phyloP scores from a whole-genome alignment of 2,329 filamentous ascomycete genomes.

The Colletotrichum sublineola region DNA sequence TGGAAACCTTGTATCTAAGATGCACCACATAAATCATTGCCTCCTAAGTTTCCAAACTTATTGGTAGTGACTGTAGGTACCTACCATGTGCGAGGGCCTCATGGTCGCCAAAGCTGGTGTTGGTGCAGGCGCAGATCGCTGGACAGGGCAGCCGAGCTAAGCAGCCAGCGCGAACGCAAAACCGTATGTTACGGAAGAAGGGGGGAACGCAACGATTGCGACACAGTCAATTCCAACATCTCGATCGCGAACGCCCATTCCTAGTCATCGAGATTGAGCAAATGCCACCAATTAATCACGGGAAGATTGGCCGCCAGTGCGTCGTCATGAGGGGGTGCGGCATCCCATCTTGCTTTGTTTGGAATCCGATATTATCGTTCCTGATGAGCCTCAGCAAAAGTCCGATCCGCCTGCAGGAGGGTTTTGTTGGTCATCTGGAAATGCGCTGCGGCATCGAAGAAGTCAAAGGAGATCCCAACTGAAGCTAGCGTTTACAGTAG shows the following conservation, averaged over 20 bases:
- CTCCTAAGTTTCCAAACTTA: no score
- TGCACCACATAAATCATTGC: no score
- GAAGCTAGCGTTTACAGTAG: slow-evolving; percentile 20
- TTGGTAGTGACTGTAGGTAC: no score
- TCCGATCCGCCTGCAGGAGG: slow-evolving; percentile 29
- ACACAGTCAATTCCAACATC: slow-evolving; percentile 40
- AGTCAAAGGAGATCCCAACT: slow-evolving; percentile 20
- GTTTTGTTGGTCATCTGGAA: slow-evolving; percentile 29
- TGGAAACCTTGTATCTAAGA: no score
- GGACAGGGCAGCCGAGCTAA: neutral
- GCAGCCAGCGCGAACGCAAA: neutral
- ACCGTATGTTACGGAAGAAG: slow-evolving; percentile 38
- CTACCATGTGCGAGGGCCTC: neutral
- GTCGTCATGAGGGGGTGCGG: slow-evolving; percentile 22
- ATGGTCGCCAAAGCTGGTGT: neutral
- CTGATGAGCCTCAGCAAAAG: slow-evolving; percentile 31
- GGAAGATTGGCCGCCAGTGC: slow-evolving; percentile 36
- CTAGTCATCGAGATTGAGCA: slow-evolving; percentile 41
- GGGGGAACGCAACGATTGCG: neutral
- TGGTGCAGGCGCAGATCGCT: neutral
- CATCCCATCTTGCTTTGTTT: slow-evolving; percentile 33
- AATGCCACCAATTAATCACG: slow-evolving; percentile 35
- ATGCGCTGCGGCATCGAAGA: slow-evolving; percentile 37
- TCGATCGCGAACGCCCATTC: slow-evolving; percentile 43
- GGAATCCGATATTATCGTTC: slow-evolving; percentile 36